Evolutionary conservation across 768 basidiomycete genomes (phyloP), one percentile per base, ranked within the genome.

Genomic region (Lentinula guzmanii): DNA sequence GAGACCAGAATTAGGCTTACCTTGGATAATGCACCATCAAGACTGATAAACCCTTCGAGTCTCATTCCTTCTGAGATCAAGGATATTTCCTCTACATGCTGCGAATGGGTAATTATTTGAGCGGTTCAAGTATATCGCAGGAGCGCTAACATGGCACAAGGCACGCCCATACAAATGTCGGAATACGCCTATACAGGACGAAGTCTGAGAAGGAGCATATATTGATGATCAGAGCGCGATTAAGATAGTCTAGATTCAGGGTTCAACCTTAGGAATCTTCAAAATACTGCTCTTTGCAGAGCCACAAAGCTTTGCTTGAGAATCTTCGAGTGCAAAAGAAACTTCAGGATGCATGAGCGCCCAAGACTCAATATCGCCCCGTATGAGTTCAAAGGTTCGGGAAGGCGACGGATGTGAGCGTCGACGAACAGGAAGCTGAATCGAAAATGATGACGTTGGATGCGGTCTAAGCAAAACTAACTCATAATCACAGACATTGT

Each of bases 1-100:
- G 42, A 7, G n/a, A 51, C 59, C 59, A 33, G 18, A 6, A 33
- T 50, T 50, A 34, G 13, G 34, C 3, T 52, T 50, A 87, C 94
- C 77, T 89, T 93, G 21, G 91, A 87, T 63, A 78, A 74, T 24
- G 88, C 82, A 7, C 92, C 91, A 16, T 84, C 81, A 5, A 93
- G 77, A 69, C 92, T 91, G 60, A 97, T 85, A 70, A 98, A 98
- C 0, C 96, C 96, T 61, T 87, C 77, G 7, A 93, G 74, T 48
- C 71, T 81, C 67, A 89, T 72, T 15, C 77, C 74, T 8, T 76
- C 86, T n/a, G 72, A 77, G 37, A 66, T 68, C 1, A 78, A 72
- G 33, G 83, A 66, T 53, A 94, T 79, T 60, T 83, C 80, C 63
- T 93, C 88, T 7, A 90, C 81, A 65, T 87, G 82, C 91, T 94